Conservation (phyloP, 129 eudicot species). For the Scalesia atractyloides region DNA sequence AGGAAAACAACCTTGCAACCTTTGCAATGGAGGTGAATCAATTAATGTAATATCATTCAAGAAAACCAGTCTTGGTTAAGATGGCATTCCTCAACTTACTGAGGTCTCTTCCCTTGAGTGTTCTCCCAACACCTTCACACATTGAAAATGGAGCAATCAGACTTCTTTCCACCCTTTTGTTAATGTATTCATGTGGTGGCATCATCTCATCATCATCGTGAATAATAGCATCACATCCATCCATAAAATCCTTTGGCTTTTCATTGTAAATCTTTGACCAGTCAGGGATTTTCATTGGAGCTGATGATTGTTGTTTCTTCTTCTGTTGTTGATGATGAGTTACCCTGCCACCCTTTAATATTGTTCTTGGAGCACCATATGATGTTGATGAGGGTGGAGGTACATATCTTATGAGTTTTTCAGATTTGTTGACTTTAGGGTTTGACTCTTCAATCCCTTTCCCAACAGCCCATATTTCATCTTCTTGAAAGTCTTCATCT, state of each 20-base stretch:
- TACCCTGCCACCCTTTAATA: constrained; percentile 36
- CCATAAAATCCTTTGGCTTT: constrained; percentile 25
- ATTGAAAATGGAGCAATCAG: constrained; percentile 52
- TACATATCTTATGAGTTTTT: constrained; percentile 20
- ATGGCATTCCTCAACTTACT: constrained; percentile 60
- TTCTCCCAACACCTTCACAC: constrained; percentile 66
- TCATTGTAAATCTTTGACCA: constrained; percentile 49
- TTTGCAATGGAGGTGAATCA: not conserved
- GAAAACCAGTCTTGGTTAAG: constrained; percentile 58
- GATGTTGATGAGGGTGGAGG: constrained; percentile 25
- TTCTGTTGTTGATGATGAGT: constrained; percentile 28
- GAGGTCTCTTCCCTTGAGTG: constrained; percentile 67
- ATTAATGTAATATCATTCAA: constrained; percentile 33
- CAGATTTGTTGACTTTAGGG: constrained; percentile 30
- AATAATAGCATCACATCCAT: constrained; percentile 38
- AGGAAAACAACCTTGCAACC: not conserved
- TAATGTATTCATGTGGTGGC: constrained; percentile 63
- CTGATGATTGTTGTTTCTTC: constrained; percentile 34
- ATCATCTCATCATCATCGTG: constrained; percentile 46
- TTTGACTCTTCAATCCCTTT: constrained; percentile 36
- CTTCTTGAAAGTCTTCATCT: constrained; percentile 55
- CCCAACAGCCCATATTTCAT: constrained; percentile 45
- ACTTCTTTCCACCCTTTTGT: constrained; percentile 49
- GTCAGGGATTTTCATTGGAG: constrained; percentile 44
- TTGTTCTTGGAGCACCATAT: constrained; percentile 24